Conservation (phyloP, 139 green algal genomes). For the Deuterostichococcus epilithicus region DNA sequence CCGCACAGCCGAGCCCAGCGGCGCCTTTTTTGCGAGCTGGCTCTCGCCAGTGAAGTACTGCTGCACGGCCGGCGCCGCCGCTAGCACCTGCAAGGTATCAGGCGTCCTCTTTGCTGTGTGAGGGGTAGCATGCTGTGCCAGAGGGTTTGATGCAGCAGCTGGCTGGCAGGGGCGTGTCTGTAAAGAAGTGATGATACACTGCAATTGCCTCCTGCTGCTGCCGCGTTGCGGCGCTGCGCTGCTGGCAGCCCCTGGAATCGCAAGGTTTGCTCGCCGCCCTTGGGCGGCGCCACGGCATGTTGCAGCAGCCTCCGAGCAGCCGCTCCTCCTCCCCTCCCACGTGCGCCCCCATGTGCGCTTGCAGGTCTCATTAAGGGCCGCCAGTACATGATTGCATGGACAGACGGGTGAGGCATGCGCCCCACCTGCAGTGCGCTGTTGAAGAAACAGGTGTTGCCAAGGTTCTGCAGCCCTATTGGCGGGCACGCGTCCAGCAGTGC, state of each 20-base stretch:
- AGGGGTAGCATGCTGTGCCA: background rate
- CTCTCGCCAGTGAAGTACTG: conserved; percentile 3
- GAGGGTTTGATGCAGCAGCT: no score
- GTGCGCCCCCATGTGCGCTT: no score
- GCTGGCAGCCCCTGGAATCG: no score
- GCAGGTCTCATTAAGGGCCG: background rate
- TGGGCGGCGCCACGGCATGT: no score
- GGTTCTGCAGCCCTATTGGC: conserved; percentile 41
- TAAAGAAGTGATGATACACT: no score
- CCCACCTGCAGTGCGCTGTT: conserved; percentile 53
- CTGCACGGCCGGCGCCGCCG: conserved; percentile 10
- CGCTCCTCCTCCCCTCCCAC: no score
- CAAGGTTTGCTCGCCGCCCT: no score
- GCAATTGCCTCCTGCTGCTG: no score
- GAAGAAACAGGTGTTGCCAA: conserved; percentile 71
- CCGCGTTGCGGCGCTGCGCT: no score
- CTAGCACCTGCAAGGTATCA: conserved; percentile 9
- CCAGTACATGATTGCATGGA: background rate
- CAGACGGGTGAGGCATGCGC: background rate
- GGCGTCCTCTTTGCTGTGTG: background rate
- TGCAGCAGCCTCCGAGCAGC: no score
- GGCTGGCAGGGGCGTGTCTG: no score
- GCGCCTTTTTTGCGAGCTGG: background rate
- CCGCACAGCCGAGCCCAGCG: conserved; percentile 12
- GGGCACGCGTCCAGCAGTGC: no score